These are phyloP conservation scores for Sugiyamaella valdiviana DNA, from an alignment of 805 yeast species.

Conservation along the genomic window DNA sequence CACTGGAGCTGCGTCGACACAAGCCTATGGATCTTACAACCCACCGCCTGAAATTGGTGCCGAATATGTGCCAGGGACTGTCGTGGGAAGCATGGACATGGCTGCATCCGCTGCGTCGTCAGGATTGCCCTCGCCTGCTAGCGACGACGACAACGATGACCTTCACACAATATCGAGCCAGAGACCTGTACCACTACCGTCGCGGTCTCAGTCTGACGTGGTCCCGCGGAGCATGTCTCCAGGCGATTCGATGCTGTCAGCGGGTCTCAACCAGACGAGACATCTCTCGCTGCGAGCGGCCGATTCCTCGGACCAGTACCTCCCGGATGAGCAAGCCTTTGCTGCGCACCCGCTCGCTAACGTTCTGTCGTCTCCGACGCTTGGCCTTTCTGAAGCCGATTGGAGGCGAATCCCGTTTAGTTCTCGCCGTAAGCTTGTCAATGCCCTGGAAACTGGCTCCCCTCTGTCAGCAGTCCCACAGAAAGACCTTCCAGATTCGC, in stretches of 20 bases:
- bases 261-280: not conserved
- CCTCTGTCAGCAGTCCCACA: constrained; percentile 3
- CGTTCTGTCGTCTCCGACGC: constrained; percentile 14
- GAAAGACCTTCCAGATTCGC: constrained; percentile 4
- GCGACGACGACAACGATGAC: not conserved
- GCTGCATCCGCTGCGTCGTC: not conserved
- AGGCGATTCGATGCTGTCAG: not conserved
- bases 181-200: not conserved
- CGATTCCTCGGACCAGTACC: constrained; percentile 8
- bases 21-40: not conserved
- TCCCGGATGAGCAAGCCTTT: constrained; percentile 10
- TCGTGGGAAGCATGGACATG: not conserved
- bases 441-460: constrained; percentile 11
- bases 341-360: not conserved
- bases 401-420: constrained; percentile 22
- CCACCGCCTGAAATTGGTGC: constrained; percentile 8
- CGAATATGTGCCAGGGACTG: constrained; percentile 9
- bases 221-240: not conserved
- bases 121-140: not conserved
- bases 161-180: not conserved
- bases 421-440: constrained; percentile 19
- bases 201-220: not conserved
- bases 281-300: not conserved
- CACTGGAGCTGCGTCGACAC: not conserved
- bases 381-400: constrained; percentile 20